Evolutionary conservation across 306 rosid species (phyloP), one percentile per base, ranked within the genome.

Genomic region (Cucurbita ficifolia): DNA sequence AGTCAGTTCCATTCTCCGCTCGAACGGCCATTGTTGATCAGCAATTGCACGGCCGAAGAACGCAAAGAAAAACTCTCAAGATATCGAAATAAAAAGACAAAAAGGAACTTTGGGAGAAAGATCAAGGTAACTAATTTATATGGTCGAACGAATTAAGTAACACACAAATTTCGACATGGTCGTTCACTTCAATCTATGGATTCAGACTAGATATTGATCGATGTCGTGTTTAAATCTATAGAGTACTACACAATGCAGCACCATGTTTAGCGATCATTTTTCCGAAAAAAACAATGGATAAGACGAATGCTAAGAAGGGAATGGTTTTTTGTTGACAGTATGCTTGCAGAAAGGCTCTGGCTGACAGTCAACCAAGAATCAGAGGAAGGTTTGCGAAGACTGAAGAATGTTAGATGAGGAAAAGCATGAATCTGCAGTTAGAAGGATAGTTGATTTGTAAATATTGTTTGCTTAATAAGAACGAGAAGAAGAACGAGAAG

Each of bases 311-410:
- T 45, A 22, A 68, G 8, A 68, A 22, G 6, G 22, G 57, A 0
- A 14, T 49, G 22, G 22, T 5, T 58, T 4, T 75, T 76, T 22
- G 45, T 49, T 70, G 59, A 5, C 88, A 91, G 99, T 95, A 95
- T 62, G 99, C 99, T 33, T 95, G 99, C 85, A 90, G 97, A 83
- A 95, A 95, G 91, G 99, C 97, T 71, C 91, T 95, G 56, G 99
- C 99, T 12, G 99, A 95, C 83, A 95, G 90, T 78, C 99, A 95
- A 70, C 99, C 97, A 14, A 85, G 99, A 86, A 85, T 95, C 79
- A 96, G 99, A 0, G 99, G 99, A 84, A 86, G 99, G 88, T 95
- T 95, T 84, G 99, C 99, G 2, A 95, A 80, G 80, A 88, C 90
- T 6, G 99, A 89, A 72, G 96, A 95, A 76, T 76, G 69, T 50